phyloP scores from a whole-genome alignment of 106 monocot genomes.

The Xerophyta viscosa region DNA sequence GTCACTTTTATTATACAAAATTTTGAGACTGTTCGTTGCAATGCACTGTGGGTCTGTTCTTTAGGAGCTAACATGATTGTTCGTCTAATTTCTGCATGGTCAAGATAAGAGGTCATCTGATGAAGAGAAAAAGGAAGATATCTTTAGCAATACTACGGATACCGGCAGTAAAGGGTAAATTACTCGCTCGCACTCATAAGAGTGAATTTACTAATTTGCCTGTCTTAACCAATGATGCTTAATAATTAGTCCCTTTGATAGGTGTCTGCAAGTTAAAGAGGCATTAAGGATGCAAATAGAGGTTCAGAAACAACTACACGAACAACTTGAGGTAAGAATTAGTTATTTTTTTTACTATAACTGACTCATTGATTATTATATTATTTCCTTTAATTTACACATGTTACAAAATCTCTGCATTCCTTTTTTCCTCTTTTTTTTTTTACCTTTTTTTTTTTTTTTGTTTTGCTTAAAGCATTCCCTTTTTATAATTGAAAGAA shows the following conservation, averaged over 20 bases:
- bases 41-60: background rate
- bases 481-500: background rate
- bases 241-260: constrained; percentile 6
- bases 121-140: constrained; percentile 46
- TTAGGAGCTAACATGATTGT: background rate
- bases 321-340: constrained; percentile 82
- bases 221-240: background rate
- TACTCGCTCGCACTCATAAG: background rate
- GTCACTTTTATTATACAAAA: too few relatives aligned
- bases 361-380: background rate
- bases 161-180: constrained; percentile 30
- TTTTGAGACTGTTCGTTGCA: too few relatives aligned
- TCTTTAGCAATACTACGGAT: constrained; percentile 22
- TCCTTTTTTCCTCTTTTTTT: background rate
- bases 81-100: background rate
- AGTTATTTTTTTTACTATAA: background rate
- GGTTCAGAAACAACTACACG: constrained; percentile 92
- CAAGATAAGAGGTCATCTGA: constrained; percentile 44
- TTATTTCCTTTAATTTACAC: background rate
- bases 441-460: too few relatives aligned
- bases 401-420: background rate
- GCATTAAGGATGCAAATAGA: constrained; percentile 83
- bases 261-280: constrained; percentile 65
- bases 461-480: too few relatives aligned
- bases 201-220: background rate